phyloP scores from a whole-genome alignment of 1,139 yeast species.

The Scheffersomyces titani region DNA sequence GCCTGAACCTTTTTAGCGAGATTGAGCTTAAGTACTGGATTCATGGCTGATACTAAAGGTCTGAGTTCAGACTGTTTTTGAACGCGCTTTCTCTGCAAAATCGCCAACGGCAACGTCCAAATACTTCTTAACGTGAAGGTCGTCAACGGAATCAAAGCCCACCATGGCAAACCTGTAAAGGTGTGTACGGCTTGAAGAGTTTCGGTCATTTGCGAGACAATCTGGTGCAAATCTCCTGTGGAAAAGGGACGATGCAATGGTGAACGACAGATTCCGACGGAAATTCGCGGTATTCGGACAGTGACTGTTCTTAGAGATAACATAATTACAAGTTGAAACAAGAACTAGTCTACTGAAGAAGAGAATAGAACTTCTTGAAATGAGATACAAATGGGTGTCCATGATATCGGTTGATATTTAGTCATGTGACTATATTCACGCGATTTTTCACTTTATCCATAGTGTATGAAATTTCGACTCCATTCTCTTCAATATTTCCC shows the following conservation, averaged over 20 bases:
- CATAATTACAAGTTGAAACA: not conserved
- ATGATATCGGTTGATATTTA: not conserved
- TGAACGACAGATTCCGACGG: not conserved
- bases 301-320: not conserved
- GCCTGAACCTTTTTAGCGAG: conserved; percentile 58
- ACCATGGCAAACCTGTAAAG: conserved; percentile 75
- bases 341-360: not conserved
- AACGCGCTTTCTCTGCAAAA: conserved; percentile 66
- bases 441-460: not conserved
- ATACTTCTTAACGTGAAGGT: conserved; percentile 65
- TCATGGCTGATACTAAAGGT: conserved; percentile 71
- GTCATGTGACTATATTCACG: not conserved
- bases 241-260: not conserved
- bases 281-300: not conserved
- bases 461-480: not conserved
- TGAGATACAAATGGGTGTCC: not conserved
- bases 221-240: conserved; percentile 19
- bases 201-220: conserved; percentile 39
- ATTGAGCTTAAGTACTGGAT: conserved; percentile 72
- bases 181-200: conserved; percentile 52
- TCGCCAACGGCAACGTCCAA: conserved; percentile 78
- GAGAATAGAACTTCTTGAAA: not conserved
- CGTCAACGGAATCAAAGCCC: conserved; percentile 72
- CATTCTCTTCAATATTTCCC: not conserved
- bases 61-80: conserved; percentile 69